Base-by-base conservation (phyloP, 106 monocot species). In the Allium sativum region DNA sequence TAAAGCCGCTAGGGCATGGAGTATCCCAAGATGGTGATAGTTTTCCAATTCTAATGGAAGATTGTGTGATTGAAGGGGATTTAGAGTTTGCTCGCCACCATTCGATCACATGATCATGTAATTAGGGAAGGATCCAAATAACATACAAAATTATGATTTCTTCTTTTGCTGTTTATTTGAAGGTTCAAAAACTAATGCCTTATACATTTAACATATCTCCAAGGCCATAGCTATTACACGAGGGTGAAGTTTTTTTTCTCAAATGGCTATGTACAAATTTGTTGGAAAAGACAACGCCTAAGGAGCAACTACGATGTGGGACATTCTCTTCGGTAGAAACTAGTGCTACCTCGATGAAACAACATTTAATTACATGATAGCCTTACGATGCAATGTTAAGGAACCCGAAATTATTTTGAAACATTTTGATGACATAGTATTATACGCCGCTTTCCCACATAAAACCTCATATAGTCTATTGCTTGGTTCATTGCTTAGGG, bases 21-120 rank as follows among this genome's bases (percentile, higher is more conserved):
- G 69, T 74, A 18, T 42, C 17, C 8, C 89, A 80, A 0, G 89
- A 89, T 56, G 69, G 74, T 7, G 93, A 93, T 62, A 73, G 85
- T 41, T 93, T 76, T 55, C 85, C 89, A 16, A 85, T 93, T 42
- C 73, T 93, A 14, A 76, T 93, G 2, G 93, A 93, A 51, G 93
- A 85, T 0, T 89, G 85, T 16, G 93, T 89, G 76, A 74, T 76
- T 55, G 83, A 78, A 41, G 65, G 55, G 6, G 80, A 89, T 19
- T 16, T 42, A 11, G 40, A 55, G 1, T 19, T 14, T 18, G 82
- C 89, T 0, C 73, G 68, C 13, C 65, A 71, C 56, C 73, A 52
- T 81, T 89, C 41, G 71, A 65, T 13, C 89, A 93, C 14, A 89
- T 93, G 93, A 55, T 78, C 15, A 42, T 15, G 7, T 0, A 12